These are phyloP conservation scores for Lunularia cruciata DNA, from an alignment of 225 moss, liverwort and hornwort species.

Conservation along the genomic window DNA sequence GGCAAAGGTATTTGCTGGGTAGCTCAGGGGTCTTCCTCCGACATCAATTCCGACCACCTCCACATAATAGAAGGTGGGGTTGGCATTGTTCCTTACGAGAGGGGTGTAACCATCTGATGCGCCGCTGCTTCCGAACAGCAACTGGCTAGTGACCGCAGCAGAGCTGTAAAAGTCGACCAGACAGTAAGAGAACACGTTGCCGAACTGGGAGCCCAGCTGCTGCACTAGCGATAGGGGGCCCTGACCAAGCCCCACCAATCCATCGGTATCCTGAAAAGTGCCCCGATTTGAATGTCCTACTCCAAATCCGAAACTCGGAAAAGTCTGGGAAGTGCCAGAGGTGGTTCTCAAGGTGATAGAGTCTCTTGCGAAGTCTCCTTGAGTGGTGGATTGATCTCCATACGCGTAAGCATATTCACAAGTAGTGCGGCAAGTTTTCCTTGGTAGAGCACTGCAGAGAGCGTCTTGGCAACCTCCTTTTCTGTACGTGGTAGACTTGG, in stretches of 20 bases:
- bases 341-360: conserved; percentile 29
- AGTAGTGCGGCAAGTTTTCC: conserved; percentile 12
- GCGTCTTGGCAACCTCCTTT: neutral
- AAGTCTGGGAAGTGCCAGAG: conserved; percentile 6
- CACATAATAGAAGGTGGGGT: conserved; percentile 49
- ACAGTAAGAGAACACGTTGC: conserved; percentile 49
- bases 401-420: conserved; percentile 43
- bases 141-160: conserved; percentile 18
- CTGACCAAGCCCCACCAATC: conserved; percentile 45
- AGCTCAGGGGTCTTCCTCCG: conserved; percentile 23
- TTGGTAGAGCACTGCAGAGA: conserved; percentile 21
- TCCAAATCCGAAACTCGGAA: conserved; percentile 40
- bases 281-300: conserved; percentile 44
- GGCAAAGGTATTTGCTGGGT: conserved; percentile 31
- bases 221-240: conserved; percentile 40
- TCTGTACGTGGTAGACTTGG: conserved; percentile 1
- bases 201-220: conserved; percentile 35
- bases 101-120: conserved; percentile 34
- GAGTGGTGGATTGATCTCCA: conserved; percentile 46
- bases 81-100: conserved; percentile 25
- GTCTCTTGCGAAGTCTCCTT: conserved; percentile 38
- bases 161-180: conserved; percentile 33
- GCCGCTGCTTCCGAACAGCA: conserved; percentile 34
- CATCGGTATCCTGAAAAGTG: conserved; percentile 33
- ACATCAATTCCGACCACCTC: conserved; percentile 36